Evolutionary conservation across 2,329 filamentous ascomycete genomes (phyloP), one percentile per base, ranked within the genome.

Genomic region (Dothideomycetes sp.): DNA sequence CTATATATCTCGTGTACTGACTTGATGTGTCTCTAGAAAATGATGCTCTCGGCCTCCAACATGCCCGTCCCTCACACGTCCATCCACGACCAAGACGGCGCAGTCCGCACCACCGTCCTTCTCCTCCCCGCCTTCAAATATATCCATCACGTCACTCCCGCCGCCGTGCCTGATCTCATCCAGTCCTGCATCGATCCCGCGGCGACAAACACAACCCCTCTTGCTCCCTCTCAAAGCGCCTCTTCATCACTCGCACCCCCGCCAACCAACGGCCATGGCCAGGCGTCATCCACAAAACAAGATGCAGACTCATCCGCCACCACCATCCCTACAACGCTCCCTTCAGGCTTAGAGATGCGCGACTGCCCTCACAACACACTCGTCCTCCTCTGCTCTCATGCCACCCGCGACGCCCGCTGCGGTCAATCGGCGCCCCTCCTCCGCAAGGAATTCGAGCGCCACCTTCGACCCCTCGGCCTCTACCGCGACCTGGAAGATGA

Each of bases 11-110:
- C 24, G 15, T 10, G 10, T 14, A 19, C 34, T 32, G 17, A 43
- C 19, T 16, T 11, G 22, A 14, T n/a, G 4, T 11, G 9, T 5
- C 49, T 56, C 3, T 39, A 55, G 40, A 80, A 73, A 60, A 70
- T 95, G 49, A 94, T 93, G 77, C 73, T 96, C 34, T 94, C 86
- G 5, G 89, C 89, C 34, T 91, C 83, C 47, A 88, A 95, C 62
- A 93, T 95, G 46, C 84, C 84, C 11, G 79, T 85, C 1, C 86
- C 87, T 18, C 72, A 74, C 53, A 72, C 80, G 59, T 70, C 66
- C 34, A 66, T 64, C 53, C 73, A 72, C 53, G 79, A 82, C 42
- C 67, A 41, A 48, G 67, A 51, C 64, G 71, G 67, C 4, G 65
- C 77, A 41, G 71, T 68, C 10, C 67, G 79, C 38, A 94, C 88